Evolutionary conservation across 2,329 filamentous ascomycete species (phyloP), one percentile per base, ranked within the genome.

Genomic region (Triangularia verruculosa): DNA sequence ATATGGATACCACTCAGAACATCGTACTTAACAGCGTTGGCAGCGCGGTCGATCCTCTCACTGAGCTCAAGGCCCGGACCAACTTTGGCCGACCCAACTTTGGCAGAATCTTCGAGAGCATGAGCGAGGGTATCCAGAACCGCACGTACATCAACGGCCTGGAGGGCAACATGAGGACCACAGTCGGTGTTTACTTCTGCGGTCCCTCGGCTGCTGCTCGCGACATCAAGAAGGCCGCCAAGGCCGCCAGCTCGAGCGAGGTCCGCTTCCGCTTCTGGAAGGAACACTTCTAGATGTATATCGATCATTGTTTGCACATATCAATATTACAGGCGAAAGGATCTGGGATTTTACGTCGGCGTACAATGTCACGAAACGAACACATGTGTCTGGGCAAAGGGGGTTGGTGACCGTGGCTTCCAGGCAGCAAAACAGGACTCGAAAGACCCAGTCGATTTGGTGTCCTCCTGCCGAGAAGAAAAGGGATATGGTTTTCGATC

Each of bases 221-320:
- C 69, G 87, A 92, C 72, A 97, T 99, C 75, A 89, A 91, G 77
- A 86, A 87, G 74, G 93, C 94, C 15, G 90, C 91, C 69, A 90
- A 89, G 73, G 76, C 81, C 60, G 89, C 89, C 15, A 91, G 87
- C 12, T 87, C 85, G 39, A 86, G 86, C 67, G 91, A 96, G 70
- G 92, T 99, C 63, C 86, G 89, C 72, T 99, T 98, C 81, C 91
- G 92, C 72, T 99, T 99, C 82, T 99, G 95, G 95, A 99, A 99
- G 81, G 95, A 99, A 78, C 94, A 99, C 74, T 89, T 89, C 74
- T 89, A 83, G 74, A 65, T 66, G 63, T 66, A 68, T 22, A 60
- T 54, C 22, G 25, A 27, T 25, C 27, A 17, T 12, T 24, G 51
- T 27, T 13, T n/a, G 39, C 39, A 17, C 51, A 24, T 20, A 54